Conservation (phyloP, 768 basidiomycete species). For the Serpula lacrymans region DNA sequence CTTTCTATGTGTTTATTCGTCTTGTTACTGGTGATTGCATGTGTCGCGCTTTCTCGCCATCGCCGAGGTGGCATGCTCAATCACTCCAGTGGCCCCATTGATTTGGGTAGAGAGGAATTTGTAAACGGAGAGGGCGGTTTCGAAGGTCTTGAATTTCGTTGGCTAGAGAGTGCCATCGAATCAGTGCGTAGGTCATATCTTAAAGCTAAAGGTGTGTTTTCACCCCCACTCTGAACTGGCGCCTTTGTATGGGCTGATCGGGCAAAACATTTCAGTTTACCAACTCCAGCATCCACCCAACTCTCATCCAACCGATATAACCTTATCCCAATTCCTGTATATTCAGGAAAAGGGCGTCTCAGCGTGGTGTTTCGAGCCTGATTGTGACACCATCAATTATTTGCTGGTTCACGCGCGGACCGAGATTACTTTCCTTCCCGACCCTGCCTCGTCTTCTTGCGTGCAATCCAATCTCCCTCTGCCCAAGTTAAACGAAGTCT, state of each 20-base stretch:
- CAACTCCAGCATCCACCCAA: constrained; percentile 90
- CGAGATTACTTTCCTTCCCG: constrained; percentile 96
- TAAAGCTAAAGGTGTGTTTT: constrained; percentile 76
- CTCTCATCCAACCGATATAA: constrained; percentile 97
- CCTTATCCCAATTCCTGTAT: constrained; percentile 95
- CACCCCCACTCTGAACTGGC: not conserved
- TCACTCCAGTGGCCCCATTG: constrained; percentile 89
- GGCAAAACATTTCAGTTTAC: constrained; percentile 49
- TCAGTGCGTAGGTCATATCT: constrained; percentile 64
- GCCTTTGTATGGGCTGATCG: constrained; percentile 7
- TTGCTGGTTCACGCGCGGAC: constrained; percentile 93
- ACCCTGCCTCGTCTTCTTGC: constrained; percentile 89
- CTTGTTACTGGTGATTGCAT: constrained; percentile 86
- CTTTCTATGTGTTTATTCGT: constrained; percentile 91
- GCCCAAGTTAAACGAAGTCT: constrained; percentile 97
- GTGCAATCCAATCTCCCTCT: constrained; percentile 97
- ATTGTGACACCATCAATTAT: constrained; percentile 92
- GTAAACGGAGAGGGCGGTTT: constrained; percentile 91
- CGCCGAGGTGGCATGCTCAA: constrained; percentile 74
- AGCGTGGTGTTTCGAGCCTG: constrained; percentile 99
- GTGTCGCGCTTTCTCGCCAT: constrained; percentile 78
- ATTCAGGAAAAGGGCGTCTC: constrained; percentile 99
- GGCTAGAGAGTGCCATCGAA: constrained; percentile 84
- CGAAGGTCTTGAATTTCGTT: constrained; percentile 86
- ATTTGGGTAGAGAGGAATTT: constrained; percentile 89